Evolutionary conservation across 805 yeast genomes (phyloP), one percentile per base, ranked within the genome.

Genomic region (Phaffomyces opuntiae): DNA sequence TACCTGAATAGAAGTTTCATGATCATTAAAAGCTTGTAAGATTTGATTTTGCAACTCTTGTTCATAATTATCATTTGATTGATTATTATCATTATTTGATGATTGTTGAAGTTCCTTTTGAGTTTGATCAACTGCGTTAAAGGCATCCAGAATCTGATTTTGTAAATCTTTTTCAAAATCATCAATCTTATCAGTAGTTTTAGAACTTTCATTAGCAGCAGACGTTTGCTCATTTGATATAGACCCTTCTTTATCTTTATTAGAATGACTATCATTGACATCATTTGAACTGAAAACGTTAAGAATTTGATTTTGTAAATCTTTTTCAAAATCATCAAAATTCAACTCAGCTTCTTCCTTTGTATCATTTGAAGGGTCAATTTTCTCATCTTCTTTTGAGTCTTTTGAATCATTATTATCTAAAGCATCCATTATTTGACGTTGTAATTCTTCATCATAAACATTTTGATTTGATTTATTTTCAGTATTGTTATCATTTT

Each of bases 251-350:
- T 29, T 29, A 7, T 29, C 31, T 11, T 29, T 29, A 29, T 11
- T 11, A 29, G 31, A 29, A 11, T 29, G 7, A 29, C 7, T 29
- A 4, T 11, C 13, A 29, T 11, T 27, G 11, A 11, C 44, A 41
- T 53, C 53, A 39, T 49, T 49, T 29, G 31, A 38, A 56, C 49
- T 0, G 54, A 60, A 24, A 9, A 13, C 31, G 5, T 56, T 53
- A 55, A 57, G 46, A 24, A 57, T 53, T 44, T 57, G 59, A 16
- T 51, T 43, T 42, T 53, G 57, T 11, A 58, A 32, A 35, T 56
- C 61, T 16, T 49, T 46, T 31, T 51, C 57, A 34, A 51, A 49
- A 35, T 50, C 54, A 45, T 40, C 39, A 31, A 42, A 29, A 29
- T 2, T 11, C 13, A 11, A 11, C 12, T 11, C 14, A 29, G 12